Base-by-base conservation (phyloP, 2,329 filamentous ascomycete species). In the Coniella vitis region DNA sequence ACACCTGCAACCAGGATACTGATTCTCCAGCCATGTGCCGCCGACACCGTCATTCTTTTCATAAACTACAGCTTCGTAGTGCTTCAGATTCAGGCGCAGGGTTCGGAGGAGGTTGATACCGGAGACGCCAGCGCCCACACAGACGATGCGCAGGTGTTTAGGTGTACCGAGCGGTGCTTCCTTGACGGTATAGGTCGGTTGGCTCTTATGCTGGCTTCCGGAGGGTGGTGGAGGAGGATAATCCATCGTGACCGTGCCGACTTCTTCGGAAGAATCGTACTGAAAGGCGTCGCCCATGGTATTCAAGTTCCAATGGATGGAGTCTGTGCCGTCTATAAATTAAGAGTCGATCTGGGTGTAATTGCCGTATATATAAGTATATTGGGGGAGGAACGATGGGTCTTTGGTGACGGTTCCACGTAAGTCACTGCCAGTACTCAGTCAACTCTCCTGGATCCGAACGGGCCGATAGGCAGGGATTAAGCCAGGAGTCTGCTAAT, bases 11-110 rank as follows among this genome's bases (percentile, higher is more conserved):
- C 77, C 77, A 0, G 78, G 78, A 52, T 82, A 82, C 17, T 70
- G 66, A 57, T 79, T 80, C 58, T 80, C 78, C 53, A 70, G 69
- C 78, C 78, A 82, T 0, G 77, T 81, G 2, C 78, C 78, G 17
- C 76, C 76, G 10, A 79, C 66, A 17, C 73, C 69, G 8, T 63
- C 59, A 52, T 79, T 79, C 63, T 79, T 80, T 55, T 80, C 77
- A 57, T 79, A 79, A 38, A 79, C 61, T 35, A 73, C 61, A 43
- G 71, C 64, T 48, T 74, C 68, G 54, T 70, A 74, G 56, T 67
- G 60, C 48, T 55, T 61, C 31, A 75, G 60, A 42, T 66, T 65
- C 38, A 66, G 62, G 36, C 70, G 67, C 35, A 75, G 62, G 4
- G 71, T 71, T 47, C 70, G 69, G 51, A 71, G 59, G 56, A 73